These are phyloP conservation scores for Pseudogymnoascus sp. DNA, from an alignment of 2,329 filamentous ascomycete genomes.

Conservation along the genomic window DNA sequence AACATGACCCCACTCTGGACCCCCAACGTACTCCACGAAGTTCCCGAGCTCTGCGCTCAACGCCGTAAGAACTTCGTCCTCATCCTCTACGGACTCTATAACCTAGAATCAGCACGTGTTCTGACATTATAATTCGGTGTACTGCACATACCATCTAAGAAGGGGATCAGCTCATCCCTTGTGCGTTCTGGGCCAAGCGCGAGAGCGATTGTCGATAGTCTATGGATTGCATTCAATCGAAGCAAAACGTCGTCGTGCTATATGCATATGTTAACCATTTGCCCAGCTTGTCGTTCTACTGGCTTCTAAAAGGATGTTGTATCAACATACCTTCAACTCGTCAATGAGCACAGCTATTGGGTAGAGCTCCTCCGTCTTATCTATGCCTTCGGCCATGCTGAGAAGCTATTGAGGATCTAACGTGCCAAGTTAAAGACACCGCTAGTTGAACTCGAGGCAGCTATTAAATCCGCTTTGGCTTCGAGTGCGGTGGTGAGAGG, in stretches of 20 bases:
- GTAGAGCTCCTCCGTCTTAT: constrained; percentile 96
- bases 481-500: constrained; percentile 3
- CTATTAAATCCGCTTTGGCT: constrained; percentile 1
- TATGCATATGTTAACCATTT: constrained; percentile 24
- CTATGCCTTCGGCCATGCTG: constrained; percentile 82
- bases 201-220: constrained; percentile 95
- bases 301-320: constrained; percentile 10
- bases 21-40: constrained; percentile 97
- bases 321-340: constrained; percentile 79
- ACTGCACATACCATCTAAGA: constrained; percentile 78
- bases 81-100: constrained; percentile 95
- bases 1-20: constrained; percentile 88
- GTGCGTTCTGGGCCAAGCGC: constrained; percentile 94
- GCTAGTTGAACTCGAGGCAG: constrained; percentile 8
- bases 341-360: constrained; percentile 99
- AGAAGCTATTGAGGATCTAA: constrained; percentile 1
- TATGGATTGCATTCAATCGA: constrained; percentile 95
- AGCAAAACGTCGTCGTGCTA: constrained; percentile 98
- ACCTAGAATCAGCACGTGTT: constrained; percentile 27
- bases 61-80: constrained; percentile 95
- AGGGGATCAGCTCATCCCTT: constrained; percentile 96
- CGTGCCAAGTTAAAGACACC: constrained; percentile 10
- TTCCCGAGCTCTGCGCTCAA: constrained; percentile 93
- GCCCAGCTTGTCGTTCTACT: constrained; percentile 18
- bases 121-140: neutral